Base-by-base conservation (phyloP, 306 rosid genomes). In the Purshia tridentata region DNA sequence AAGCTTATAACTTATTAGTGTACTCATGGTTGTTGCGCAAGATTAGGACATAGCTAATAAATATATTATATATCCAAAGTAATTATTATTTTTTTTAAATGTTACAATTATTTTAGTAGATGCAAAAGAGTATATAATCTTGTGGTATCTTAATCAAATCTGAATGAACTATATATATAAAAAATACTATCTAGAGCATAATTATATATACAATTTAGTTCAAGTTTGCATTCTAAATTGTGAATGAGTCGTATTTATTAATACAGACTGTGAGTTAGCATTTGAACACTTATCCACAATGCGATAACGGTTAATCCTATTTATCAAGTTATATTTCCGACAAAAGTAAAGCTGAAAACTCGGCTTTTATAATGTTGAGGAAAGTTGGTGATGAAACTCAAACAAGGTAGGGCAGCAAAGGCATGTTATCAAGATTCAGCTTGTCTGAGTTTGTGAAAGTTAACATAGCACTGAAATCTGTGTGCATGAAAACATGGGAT, bases 11-110 rank as follows among this genome's bases (percentile, higher is more conserved):
- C 54, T 54, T 54, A 41, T 63, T 49, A 67, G 44, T 47, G 70
- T 63, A 69, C 66, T 73, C 65, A 69, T 73, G 47, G 56, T 49
- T 81, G 82, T 69, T 62, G 63, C 39, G 44, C 50, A 69, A 81
- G 61, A 49, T 62, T 4, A 55, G 62, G 69, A 73, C 79, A 76
- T 16, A 46, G 62, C 41, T 2, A 18, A 81, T 29, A 51, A 16
- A 2, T 57, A 81, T 45, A n/a, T 15, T 23, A 2, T 57, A 81
- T 45, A n/a, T 15, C 40, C 10, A 45, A 51, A 52, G n/a, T 55
- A 49, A 70, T 70, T 47, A 57, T 74, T 61, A 10, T 20, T 61
- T 15, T 20, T 19, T 51, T 49, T 44, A 50, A 57, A 61, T 42
- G 58, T 59, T 52, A 29, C n/a, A 55, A 48, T 65, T 45, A 15